A percentile compares a stretch with the other conserved stretches of the same genome.
These are phyloP conservation scores for Boletus sp. DNA, from an alignment of 768 basidiomycete genomes.

Conservation along the genomic window DNA sequence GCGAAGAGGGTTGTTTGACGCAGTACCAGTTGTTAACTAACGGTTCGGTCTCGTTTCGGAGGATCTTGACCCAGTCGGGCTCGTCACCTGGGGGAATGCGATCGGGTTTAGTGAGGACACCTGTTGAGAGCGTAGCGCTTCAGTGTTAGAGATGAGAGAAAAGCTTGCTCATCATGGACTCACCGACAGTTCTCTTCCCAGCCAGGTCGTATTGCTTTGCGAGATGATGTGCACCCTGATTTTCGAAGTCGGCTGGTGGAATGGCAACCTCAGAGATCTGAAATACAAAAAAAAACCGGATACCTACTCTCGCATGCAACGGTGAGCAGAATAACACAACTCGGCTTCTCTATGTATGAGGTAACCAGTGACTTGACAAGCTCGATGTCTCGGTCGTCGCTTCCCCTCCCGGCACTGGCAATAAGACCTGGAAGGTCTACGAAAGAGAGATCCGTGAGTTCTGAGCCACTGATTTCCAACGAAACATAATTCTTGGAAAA, in stretches of 20 bases:
- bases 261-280: conserved; percentile 37
- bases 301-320: conserved; percentile 44
- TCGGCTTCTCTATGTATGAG: conserved; percentile 60
- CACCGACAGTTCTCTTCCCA: conserved; percentile 71
- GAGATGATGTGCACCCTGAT: conserved; percentile 70
- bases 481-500: conserved; percentile 61
- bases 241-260: conserved; percentile 73
- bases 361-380: conserved; percentile 59
- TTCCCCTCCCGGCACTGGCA: conserved; percentile 48
- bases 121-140: neutral
- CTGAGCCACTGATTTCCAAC: conserved; percentile 55
- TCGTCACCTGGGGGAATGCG: conserved; percentile 39
- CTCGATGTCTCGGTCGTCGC: conserved; percentile 55
- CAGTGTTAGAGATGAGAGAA: conserved; percentile 39
- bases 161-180: conserved; percentile 41
- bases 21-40: conserved; percentile 35
- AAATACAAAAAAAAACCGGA: neutral
- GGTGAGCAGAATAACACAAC: conserved; percentile 68
- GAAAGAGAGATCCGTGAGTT: conserved; percentile 63
- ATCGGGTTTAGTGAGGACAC: conserved; percentile 65
- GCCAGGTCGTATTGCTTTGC: conserved; percentile 59
- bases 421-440: conserved; percentile 67
- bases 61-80: conserved; percentile 51
- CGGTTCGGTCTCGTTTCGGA: conserved; percentile 48
- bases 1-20: conserved; percentile 40